Evolutionary conservation across 441 rosid species (phyloP).

Genomic region (Rhodomyrtus psidioides): DNA sequence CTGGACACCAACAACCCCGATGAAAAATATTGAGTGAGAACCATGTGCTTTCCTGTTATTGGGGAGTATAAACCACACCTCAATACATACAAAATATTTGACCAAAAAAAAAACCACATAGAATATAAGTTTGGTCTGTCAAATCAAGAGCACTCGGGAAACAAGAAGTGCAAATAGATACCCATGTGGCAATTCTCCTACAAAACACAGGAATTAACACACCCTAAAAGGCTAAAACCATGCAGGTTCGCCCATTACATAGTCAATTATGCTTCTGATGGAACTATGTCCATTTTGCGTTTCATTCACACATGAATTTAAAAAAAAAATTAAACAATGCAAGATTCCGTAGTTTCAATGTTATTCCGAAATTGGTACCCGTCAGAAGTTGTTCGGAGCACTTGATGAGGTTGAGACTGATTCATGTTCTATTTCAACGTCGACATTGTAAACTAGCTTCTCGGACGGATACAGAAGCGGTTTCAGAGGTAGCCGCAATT

Average conservation of each 20-base stretch:
- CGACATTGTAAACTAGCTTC: neutral
- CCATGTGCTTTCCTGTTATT: too few relatives aligned
- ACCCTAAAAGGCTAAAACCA: too few relatives aligned
- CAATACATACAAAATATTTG: too few relatives aligned
- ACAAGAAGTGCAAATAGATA: neutral
- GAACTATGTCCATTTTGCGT: neutral
- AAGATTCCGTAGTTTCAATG: neutral
- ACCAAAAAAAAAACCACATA: too few relatives aligned
- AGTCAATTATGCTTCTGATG: neutral
- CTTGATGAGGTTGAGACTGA: neutral
- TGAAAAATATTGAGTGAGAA: too few relatives aligned
- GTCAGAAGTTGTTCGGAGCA: neutral
- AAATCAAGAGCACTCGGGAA: neutral
- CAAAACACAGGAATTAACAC: neutral
- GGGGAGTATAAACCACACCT: too few relatives aligned
- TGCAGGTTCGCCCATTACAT: neutral
- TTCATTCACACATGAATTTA: neutral
- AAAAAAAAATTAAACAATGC: neutral
- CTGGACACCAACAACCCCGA: too few relatives aligned
- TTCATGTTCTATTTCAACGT: neutral
- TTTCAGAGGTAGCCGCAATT: neutral
- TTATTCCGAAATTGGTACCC: neutral
- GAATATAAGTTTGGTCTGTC: neutral
- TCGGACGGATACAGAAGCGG: neutral
- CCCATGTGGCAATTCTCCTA: neutral